Conservation (phyloP, 306 rosid genomes). For the Vigna radiata region DNA sequence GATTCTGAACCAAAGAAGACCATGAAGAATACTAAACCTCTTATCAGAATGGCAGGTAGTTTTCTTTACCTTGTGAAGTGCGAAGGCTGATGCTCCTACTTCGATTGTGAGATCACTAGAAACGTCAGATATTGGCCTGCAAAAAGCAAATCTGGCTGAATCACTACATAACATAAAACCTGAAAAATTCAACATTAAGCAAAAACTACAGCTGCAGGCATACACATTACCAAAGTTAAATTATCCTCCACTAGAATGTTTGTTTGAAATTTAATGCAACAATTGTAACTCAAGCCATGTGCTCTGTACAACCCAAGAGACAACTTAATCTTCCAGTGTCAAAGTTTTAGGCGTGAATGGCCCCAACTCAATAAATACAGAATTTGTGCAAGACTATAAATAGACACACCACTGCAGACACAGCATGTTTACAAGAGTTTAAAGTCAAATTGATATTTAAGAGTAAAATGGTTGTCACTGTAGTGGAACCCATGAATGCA, state of each 20-base stretch:
- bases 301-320: conserved; percentile 45
- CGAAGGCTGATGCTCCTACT: conserved; percentile 83
- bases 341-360: conserved; percentile 45
- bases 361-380: conserved; percentile 57
- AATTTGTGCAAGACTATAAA: conserved; percentile 47
- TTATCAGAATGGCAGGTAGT: conserved; percentile 6
- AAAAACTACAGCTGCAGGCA: conserved; percentile 37
- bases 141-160: conserved; percentile 46
- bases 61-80: conserved; percentile 90
- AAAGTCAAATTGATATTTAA: conserved; percentile 39
- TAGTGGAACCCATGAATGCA: conserved; percentile 44
- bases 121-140: conserved; percentile 98
- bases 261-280: conserved; percentile 28
- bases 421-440: conserved; percentile 39
- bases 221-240: conserved; percentile 52
- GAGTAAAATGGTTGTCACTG: conserved; percentile 30
- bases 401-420: conserved; percentile 35
- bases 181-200: conserved; percentile 31
- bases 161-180: conserved; percentile 39
- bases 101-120: conserved; percentile 90
- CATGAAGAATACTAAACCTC: conserved; percentile 31
- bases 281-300: conserved; percentile 31
- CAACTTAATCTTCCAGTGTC: conserved; percentile 46
- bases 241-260: conserved; percentile 39
- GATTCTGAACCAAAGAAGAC: conserved; percentile 4